These are phyloP conservation scores for Russula ochroleuca DNA, from an alignment of 768 basidiomycete species.

Conservation along the genomic window DNA sequence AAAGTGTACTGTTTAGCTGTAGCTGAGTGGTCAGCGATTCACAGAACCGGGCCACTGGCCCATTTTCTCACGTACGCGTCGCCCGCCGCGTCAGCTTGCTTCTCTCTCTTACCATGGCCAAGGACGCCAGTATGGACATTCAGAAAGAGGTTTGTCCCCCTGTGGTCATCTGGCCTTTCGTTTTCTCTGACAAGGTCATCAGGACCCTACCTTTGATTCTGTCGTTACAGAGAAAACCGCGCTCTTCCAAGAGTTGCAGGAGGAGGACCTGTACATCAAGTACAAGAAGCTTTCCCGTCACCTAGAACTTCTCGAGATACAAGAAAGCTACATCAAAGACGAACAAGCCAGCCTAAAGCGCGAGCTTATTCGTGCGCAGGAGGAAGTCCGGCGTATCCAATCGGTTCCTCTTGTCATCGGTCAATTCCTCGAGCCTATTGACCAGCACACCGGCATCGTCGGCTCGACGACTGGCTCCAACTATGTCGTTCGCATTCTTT, in stretches of 20 bases:
- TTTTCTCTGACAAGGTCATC: slow-evolving; percentile 10
- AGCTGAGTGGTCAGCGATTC: background rate
- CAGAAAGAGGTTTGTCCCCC: slow-evolving; percentile 61
- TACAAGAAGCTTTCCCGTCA: slow-evolving; percentile 96
- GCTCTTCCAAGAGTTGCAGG: slow-evolving; percentile 78
- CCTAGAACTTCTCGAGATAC: slow-evolving; percentile 90
- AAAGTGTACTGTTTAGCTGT: background rate
- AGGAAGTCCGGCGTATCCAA: slow-evolving; percentile 99
- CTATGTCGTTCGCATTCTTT: slow-evolving; percentile 95
- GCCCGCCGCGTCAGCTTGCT: slow-evolving; percentile 24
- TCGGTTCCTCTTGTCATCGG: slow-evolving; percentile 98
- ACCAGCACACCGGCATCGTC: slow-evolving; percentile 95
- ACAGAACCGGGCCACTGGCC: background rate
- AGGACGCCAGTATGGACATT: slow-evolving; percentile 84
- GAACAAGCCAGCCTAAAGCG: slow-evolving; percentile 97
- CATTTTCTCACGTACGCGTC: slow-evolving; percentile 25
- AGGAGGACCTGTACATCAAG: slow-evolving; percentile 92
- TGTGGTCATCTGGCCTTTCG: background rate
- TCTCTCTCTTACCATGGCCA: slow-evolving; percentile 49
- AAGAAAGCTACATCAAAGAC: slow-evolving; percentile 97
- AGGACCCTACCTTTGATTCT: slow-evolving; percentile 90
- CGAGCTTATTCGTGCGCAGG: slow-evolving; percentile 96
- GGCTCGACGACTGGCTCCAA: slow-evolving; percentile 97
- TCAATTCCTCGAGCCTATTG: slow-evolving; percentile 98
- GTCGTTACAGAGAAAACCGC: slow-evolving; percentile 87